Evolutionary conservation across 352 stramenopile species (phyloP), one percentile per base, ranked within the genome.

Genomic region (Pythium folliculosum): DNA sequence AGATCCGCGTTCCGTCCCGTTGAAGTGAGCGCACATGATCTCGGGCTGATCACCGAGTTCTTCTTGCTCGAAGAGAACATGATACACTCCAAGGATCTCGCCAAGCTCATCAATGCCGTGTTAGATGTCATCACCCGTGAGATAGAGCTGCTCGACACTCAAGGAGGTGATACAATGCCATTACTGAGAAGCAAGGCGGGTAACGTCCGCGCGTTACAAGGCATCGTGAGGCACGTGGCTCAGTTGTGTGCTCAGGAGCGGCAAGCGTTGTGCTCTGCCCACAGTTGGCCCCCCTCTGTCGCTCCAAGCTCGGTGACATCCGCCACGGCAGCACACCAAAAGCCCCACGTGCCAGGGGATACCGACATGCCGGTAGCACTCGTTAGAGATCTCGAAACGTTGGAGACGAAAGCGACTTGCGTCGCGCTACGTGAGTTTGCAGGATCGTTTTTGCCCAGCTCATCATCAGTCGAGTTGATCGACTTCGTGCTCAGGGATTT

Each of bases 401-500:
- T 80, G 57, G 82, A 89, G 30, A 72, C 82, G 19, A 71, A 62
- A 19, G 65, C 72, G 22, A 60, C 88, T 5, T 82, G 68, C 25
- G 49, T 77, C 19, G 74, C 81, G 12, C 59, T 91, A 22, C 68
- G 73, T 8, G 81, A 86, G 37, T 37, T 71, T 5, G 21, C 82
- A 9, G 60, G 51, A 2, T 53, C 58, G 5, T 22, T 77, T 17
- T 50, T 76, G 0, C 70, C 77, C 14, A 25, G 57, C 1, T 22
- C 44, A 32, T 22, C 44, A 32, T 71, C 70, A 12, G n/a, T 80
- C 0, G 68, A 84, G 25, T 22, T 66, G 4, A 67, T 88, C 32
- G 77, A 91, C 25, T 64, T 68, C 21, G 19, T 89, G 2, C 45
- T 89, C 40, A 72, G 66, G 27, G 82, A 89, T 45, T 80, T 84